Conservation (phyloP, 2,329 filamentous ascomycete species). For the Pleomassaria siparia region DNA sequence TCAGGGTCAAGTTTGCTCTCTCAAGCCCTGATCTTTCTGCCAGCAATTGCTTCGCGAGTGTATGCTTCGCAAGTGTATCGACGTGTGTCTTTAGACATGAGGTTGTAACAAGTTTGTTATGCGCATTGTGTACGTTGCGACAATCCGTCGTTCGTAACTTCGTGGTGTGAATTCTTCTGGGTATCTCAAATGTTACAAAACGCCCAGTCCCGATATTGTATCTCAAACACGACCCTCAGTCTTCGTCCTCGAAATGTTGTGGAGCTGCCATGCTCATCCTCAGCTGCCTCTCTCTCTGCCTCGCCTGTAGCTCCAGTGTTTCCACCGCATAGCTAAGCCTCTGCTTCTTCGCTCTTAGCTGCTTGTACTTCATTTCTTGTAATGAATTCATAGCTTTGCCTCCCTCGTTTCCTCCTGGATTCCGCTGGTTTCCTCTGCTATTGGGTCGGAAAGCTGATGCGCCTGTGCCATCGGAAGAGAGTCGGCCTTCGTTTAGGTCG, state of each 20-base stretch:
- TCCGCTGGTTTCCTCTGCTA: slow-evolving; percentile 23
- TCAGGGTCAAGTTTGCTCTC: too few species aligned
- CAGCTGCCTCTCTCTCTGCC: slow-evolving; percentile 71
- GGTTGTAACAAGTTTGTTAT: too few species aligned
- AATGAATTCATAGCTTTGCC: slow-evolving; percentile 45
- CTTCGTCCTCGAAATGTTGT: slow-evolving; percentile 42
- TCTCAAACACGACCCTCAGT: too few species aligned
- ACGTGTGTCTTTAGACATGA: not conserved
- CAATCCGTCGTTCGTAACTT: not conserved
- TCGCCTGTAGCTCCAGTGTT: slow-evolving; percentile 80
- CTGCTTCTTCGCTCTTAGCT: slow-evolving; percentile 79
- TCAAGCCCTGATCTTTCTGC: too few species aligned
- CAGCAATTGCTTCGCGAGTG: too few species aligned
- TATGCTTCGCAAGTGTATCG: too few species aligned
- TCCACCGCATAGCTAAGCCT: slow-evolving; percentile 84
- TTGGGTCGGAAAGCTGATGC: slow-evolving; percentile 26
- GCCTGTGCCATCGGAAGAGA: slow-evolving; percentile 45
- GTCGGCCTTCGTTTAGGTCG: slow-evolving; percentile 77
- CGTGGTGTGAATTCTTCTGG: slow-evolving; percentile 10
- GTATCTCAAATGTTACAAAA: slow-evolving; percentile 37
- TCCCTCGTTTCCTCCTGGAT: slow-evolving; percentile 25
- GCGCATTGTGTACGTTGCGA: not conserved
- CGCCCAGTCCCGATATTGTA: slow-evolving; percentile 8
- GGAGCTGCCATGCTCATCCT: slow-evolving; percentile 70
- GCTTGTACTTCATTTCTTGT: slow-evolving; percentile 62